Percentiles rank a stretch among this genome's conserved stretches.
Evolutionary conservation across 148 eudicot species (phyloP).

Genomic region (Fagopyrum esculentum): DNA sequence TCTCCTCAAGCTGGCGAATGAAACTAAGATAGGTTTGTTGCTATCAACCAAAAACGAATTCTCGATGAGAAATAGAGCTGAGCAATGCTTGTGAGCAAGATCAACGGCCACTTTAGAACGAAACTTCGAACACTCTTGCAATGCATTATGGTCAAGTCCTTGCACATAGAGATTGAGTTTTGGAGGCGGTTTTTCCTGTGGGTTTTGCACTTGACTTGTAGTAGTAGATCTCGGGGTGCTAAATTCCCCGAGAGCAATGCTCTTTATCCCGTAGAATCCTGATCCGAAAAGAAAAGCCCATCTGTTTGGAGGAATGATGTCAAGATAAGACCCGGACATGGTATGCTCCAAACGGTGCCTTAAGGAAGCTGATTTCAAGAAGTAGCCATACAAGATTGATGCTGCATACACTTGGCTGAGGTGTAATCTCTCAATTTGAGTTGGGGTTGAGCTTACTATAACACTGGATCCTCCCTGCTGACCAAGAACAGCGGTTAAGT

Average conservation of each 20-base stretch:
- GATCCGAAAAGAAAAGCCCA: slow-evolving; percentile 25
- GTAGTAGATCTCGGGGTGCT: slow-evolving; percentile 22
- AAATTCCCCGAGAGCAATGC: slow-evolving; percentile 25
- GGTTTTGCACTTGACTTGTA: slow-evolving; percentile 27
- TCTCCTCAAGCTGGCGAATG: slow-evolving; percentile 72
- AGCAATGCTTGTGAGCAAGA: slow-evolving; percentile 54
- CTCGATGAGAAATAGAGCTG: slow-evolving; percentile 52
- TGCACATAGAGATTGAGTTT: slow-evolving; percentile 45
- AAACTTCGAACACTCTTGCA: slow-evolving; percentile 49
- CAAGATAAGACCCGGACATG: slow-evolving; percentile 20
- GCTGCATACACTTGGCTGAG: slow-evolving; percentile 46
- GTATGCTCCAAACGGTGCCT: slow-evolving; percentile 47
- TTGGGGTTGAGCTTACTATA: slow-evolving; percentile 53
- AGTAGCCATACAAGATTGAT: slow-evolving; percentile 72
- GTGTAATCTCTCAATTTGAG: slow-evolving; percentile 26
- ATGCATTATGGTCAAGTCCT: slow-evolving; percentile 41
- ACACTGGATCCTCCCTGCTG: slow-evolving; percentile 56
- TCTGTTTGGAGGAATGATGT: slow-evolving; percentile 18
- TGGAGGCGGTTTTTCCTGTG: slow-evolving; percentile 23
- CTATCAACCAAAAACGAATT: background rate
- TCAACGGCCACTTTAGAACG: slow-evolving; percentile 38
- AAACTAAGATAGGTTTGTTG: slow-evolving; percentile 33
- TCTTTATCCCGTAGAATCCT: slow-evolving; percentile 21
- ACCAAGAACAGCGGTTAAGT: slow-evolving; percentile 44
- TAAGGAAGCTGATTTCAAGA: slow-evolving; percentile 64